Percentiles rank a stretch among this genome's conserved stretches.
Evolutionary conservation across 768 basidiomycete genomes (phyloP).

Genomic region (Termitomyces sp.): DNA sequence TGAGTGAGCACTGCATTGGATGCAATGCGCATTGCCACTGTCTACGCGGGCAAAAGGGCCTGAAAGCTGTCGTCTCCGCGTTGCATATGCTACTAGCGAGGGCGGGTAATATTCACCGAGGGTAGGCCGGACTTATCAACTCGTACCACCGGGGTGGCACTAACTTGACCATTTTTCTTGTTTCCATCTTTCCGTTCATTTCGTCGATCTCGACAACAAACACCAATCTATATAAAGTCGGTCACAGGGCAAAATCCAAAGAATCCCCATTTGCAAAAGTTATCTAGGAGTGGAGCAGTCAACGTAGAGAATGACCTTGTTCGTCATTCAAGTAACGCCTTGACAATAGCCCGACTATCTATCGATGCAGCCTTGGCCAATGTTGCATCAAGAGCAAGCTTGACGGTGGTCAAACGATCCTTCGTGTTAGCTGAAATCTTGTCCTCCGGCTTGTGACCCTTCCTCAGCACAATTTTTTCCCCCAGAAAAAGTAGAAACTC

Average conservation of each 20-base stretch:
- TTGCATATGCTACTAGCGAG: too few relatives aligned
- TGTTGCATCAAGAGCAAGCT: not conserved
- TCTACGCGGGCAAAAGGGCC: not conserved
- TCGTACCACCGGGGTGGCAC: not conserved
- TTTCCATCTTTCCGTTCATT: not conserved
- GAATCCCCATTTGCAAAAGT: not conserved
- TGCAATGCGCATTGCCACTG: too few relatives aligned
- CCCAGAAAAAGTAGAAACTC: not conserved
- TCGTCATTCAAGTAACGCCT: not conserved
- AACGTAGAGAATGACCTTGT: not conserved
- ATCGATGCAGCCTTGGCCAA: conserved; percentile 4
- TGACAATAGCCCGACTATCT: not conserved
- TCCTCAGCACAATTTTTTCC: not conserved
- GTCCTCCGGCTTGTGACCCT: not conserved
- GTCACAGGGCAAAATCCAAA: too few relatives aligned
- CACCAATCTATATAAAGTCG: not conserved
- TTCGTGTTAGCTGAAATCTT: not conserved
- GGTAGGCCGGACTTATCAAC: not conserved
- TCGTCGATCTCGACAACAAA: not conserved
- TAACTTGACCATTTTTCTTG: not conserved
- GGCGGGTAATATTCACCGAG: not conserved
- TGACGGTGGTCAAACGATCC: not conserved
- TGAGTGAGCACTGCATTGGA: not conserved
- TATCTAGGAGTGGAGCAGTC: not conserved
- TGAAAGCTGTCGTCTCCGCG: not conserved